A percentile compares a stretch with the other conserved stretches of the same genome.
Conservation (phyloP, 78 protist species). For the Dictyostelium citrinum region DNA sequence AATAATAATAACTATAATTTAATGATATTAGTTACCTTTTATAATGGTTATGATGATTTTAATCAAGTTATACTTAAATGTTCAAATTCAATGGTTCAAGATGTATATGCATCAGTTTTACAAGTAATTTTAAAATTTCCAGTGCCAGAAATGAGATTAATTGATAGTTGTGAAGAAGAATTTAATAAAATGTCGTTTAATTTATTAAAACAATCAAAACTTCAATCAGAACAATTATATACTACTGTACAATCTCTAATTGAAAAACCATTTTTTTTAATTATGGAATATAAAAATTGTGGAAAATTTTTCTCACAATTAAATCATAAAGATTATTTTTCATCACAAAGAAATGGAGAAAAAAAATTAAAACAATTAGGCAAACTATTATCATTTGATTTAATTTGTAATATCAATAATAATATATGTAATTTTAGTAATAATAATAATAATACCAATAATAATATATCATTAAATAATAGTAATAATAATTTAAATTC, state of each 20-base stretch:
- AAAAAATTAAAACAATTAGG: conserved; percentile 44
- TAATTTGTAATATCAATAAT: conserved; percentile 31
- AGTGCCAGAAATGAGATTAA: conserved; percentile 37
- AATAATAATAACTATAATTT: background rate
- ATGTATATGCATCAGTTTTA: conserved; percentile 11
- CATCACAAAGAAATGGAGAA: background rate
- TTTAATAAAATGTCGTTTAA: conserved; percentile 6
- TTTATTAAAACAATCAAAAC: background rate
- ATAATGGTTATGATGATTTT: background rate
- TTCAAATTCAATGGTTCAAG: background rate
- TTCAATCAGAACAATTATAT: background rate
- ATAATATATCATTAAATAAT: background rate
- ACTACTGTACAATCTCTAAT: background rate
- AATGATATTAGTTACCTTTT: background rate
- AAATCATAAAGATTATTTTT: conserved; percentile 26
- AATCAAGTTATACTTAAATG: conserved; percentile 6
- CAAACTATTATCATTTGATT: conserved; percentile 33
- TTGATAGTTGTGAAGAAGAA: background rate
- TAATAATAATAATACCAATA: background rate
- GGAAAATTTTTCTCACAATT: conserved; percentile 24
- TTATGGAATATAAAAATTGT: conserved; percentile 22
- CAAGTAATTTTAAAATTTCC: conserved; percentile 12
- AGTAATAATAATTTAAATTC: background rate
- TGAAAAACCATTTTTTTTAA: conserved; percentile 13
- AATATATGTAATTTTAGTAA: background rate